Evolutionary conservation across 768 basidiomycete genomes (phyloP).

Genomic region (Amanita brunnescens): DNA sequence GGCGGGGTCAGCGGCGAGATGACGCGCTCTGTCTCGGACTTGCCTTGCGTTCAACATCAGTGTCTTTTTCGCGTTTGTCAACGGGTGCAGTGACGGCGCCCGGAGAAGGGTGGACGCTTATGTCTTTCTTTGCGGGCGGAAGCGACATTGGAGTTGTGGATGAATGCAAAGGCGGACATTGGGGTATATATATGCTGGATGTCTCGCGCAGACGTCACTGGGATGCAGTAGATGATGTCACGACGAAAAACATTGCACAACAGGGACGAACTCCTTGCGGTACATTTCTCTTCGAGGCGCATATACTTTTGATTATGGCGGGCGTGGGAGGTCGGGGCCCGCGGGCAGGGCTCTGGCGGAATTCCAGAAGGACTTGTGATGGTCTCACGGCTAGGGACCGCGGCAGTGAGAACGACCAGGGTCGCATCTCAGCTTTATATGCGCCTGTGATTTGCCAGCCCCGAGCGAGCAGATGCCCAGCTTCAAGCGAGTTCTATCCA

Average conservation of each 20-base stretch:
- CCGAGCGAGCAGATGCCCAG: not conserved
- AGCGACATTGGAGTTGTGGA: conserved; percentile 49
- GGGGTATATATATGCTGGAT: not conserved
- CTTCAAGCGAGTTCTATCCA: not conserved
- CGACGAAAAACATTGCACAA: no score
- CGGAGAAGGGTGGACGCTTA: conserved; percentile 44
- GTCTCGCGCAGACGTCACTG: conserved; percentile 2
- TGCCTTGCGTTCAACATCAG: conserved; percentile 76
- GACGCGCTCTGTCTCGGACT: not conserved
- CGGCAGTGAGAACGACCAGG: no score
- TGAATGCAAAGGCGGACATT: not conserved
- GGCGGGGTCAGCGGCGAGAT: not conserved
- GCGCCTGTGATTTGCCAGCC: not conserved
- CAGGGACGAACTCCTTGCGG: no score
- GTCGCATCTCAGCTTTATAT: no score
- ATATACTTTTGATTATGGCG: no score
- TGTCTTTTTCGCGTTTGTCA: conserved; percentile 50
- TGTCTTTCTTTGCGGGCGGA: conserved; percentile 52
- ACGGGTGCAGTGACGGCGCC: conserved; percentile 62
- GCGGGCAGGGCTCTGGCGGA: no score
- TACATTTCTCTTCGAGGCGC: no score
- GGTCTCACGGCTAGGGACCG: no score
- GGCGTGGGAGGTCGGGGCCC: no score
- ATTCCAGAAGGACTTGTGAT: no score
- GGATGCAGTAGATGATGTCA: conserved; percentile 4